Base-by-base conservation (phyloP, 345 rosid species). In the Acer negundo region DNA sequence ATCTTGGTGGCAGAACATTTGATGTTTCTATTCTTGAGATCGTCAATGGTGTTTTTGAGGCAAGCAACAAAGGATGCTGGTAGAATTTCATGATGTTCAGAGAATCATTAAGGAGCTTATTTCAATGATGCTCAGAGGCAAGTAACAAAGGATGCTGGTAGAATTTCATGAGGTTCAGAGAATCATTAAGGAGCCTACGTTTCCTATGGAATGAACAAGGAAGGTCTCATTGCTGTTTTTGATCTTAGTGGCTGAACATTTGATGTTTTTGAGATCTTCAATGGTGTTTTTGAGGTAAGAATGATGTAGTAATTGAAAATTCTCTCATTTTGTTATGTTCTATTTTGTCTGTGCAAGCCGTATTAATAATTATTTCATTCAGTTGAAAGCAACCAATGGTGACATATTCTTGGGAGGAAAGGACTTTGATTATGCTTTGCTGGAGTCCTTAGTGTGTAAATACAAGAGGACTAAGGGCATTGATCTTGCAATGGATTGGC, bases 371-470 rank as follows among this genome's bases (percentile, higher is more conserved):
- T 69, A 3, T 49, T 65, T 16, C 13, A 9, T 77, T 19, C 77
- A 94, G 98, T 97, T 94, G 65, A 94, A 94, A 94, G 97, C 97
- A 62, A 94, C 98, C 69, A 94, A 94, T 83, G 98, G 98, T 15
- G 98, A 93, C 82, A 94, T 97, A 4, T 94, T 94, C 83, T 83
- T 94, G 87, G 97, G 98, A 68, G 98, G 98, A 65, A 95, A 94
- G 75, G 98, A 94, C 78, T 94, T 94, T 79, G 98, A 94, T 75
- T 93, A 93, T 80, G 83, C 92, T 10, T 61, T 94, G 72, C 77
- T 94, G 55, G 97, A 94, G n/a, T n/a, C 80, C 85, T 84, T 93
- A 70, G 98, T 94, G 8, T 84, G 85, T 65, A 97, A 94, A 64
- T 95, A 86, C 83, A 89, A 93, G 90, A 90, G 70, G 66, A 87